Base-by-base conservation (phyloP, 169 alveolate genomes). In the Amoebophrya sp. region DNA sequence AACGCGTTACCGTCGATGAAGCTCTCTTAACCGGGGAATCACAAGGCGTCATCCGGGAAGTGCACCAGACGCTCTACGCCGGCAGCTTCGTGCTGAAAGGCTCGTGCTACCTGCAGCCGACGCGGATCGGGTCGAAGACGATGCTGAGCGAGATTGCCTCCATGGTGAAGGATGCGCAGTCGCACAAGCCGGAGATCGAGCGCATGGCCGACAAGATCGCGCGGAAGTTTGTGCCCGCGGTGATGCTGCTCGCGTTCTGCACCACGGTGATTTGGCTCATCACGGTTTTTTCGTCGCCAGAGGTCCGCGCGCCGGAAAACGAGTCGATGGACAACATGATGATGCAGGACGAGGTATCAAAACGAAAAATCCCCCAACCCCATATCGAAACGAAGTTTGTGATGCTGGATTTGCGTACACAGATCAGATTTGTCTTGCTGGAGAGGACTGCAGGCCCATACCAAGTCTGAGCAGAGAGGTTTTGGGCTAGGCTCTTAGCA, bases 121-220 rank as follows among this genome's bases (percentile, higher is more conserved):
- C 91, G 53, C 77, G 77, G 33, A 66, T 89, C 12, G 91, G 91
- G 41, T n/a, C 53, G 2, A 53, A 89, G 77, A 89, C 91, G 91
- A 40, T 66, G 39, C 10, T 89, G n/a, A 1, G 77, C 40, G 66
- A 66, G 40, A 89, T 89, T 38, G 83, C 55, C 0, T 32, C 35
- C 77, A 53, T 89, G 83, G 91, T 89, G 3, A 38, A 47, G 40
- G 66, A 66, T 0, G 91, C 91, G 35, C 91, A 89, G 40, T 41
- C 91, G 41, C 33, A 33, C 7, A 89, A 89, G 91, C 91, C 91
- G 2, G 91, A 53, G 23, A 66, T 89, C 83, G 83, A 89, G 40
- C 77, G 91, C 10, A 66, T 66, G 77, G 66, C 91, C 10, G 91
- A 89, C 40, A 89, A 89, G 77, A 39, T 89, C 0, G 91, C 91